phyloP scores from a whole-genome alignment of 2,329 filamentous ascomycete species.

The Sclerotinia trifoliorum region DNA sequence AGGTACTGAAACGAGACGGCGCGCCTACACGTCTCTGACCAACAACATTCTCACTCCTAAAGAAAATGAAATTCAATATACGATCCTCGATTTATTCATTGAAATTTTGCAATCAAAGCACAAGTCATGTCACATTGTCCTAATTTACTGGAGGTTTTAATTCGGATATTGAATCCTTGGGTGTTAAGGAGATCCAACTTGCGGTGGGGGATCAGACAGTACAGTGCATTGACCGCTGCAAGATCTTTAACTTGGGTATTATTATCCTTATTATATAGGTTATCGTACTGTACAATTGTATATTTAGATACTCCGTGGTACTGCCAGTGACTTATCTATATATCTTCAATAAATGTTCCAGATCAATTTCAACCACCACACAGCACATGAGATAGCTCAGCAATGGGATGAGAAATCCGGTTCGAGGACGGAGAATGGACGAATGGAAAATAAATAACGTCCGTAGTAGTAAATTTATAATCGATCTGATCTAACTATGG shows the following conservation, averaged over 20 bases:
- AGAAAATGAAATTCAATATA: not conserved
- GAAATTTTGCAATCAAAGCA: not conserved
- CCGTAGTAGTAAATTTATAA: too few relatives aligned
- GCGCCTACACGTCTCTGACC: not conserved
- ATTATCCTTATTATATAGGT: too few relatives aligned
- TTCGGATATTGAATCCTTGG: not conserved
- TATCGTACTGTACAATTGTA: too few relatives aligned
- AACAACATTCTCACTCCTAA: not conserved
- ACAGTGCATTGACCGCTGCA: not conserved
- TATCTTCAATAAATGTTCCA: not conserved
- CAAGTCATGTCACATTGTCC: not conserved
- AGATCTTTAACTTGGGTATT: not conserved
- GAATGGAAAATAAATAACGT: too few relatives aligned
- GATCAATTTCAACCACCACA: not conserved
- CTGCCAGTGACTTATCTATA: not conserved
- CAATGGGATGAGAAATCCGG: too few relatives aligned
- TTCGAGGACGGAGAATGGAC: too few relatives aligned
- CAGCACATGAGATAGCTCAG: not conserved
- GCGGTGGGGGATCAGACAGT: not conserved
- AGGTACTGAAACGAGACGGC: not conserved
- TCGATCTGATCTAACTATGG: too few relatives aligned
- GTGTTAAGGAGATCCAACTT: not conserved
- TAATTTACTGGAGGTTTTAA: not conserved
- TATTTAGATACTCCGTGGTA: too few relatives aligned
- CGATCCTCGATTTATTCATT: not conserved